A percentile compares a stretch with the other conserved stretches of the same genome.
Conservation (phyloP, 2,329 filamentous ascomycete species). For the Aspergillus hortae region DNA sequence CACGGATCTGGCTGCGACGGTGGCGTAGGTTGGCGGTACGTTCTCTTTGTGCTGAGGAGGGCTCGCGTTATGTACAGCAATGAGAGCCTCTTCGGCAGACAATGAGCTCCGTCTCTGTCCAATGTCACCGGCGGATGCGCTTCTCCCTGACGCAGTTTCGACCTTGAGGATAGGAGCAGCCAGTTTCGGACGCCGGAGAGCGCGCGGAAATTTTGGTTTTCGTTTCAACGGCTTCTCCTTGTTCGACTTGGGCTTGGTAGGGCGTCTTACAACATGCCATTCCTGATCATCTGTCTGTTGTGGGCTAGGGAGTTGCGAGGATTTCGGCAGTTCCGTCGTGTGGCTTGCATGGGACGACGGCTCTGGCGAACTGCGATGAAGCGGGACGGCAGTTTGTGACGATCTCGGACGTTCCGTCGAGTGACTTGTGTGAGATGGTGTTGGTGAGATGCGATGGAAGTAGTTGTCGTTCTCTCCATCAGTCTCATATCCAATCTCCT, state of each 20-base stretch:
- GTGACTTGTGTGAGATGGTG: conserved; percentile 22
- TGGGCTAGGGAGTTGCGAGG: conserved; percentile 20
- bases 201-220: conserved; percentile 14
- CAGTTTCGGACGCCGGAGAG: conserved; percentile 16
- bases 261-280: conserved; percentile 32
- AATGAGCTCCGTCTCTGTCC: conserved; percentile 18
- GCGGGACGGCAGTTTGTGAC: conserved; percentile 20
- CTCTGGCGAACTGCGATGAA: conserved; percentile 4
- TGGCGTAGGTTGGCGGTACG: conserved; percentile 32
- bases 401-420: conserved; percentile 25
- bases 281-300: conserved; percentile 21
- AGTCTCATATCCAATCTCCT: conserved; percentile 32
- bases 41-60: conserved; percentile 32
- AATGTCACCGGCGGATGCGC: conserved; percentile 23
- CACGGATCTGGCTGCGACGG: conserved; percentile 25
- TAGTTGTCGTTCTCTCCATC: conserved; percentile 28
- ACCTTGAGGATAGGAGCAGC: conserved; percentile 24
- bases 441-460: conserved; percentile 22
- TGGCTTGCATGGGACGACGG: conserved; percentile 12
- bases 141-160: conserved; percentile 27
- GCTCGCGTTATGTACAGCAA: conserved; percentile 36
- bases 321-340: conserved; percentile 24
- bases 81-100: conserved; percentile 39
- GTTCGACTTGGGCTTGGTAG: conserved; percentile 10
- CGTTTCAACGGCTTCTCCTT: conserved; percentile 14